These are phyloP conservation scores for Larix kaempferi DNA, from an alignment of 75 land plant species.

Conservation along the genomic window DNA sequence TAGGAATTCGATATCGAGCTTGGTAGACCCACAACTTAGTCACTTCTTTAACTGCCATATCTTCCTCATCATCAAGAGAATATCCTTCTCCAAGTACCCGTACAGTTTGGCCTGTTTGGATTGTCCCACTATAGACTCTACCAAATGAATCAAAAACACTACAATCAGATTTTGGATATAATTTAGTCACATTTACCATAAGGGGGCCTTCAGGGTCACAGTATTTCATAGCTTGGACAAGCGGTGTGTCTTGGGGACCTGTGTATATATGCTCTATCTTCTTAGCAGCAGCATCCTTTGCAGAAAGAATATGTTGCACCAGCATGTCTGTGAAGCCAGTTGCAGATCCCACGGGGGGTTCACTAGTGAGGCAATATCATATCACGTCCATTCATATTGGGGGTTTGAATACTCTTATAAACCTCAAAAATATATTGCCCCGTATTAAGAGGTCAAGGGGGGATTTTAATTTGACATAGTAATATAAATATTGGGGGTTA, in stretches of 20 bases:
- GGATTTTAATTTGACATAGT: no score
- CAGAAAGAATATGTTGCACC: slow-evolving; percentile 92
- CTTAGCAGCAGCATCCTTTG: slow-evolving; percentile 69
- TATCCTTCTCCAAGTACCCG: slow-evolving; percentile 97
- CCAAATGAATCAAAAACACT: slow-evolving; percentile 99
- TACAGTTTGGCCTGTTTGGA: slow-evolving; percentile 91
- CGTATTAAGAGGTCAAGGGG: no score
- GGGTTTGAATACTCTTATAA: no score
- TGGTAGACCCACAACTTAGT: slow-evolving; percentile 98
- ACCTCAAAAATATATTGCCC: no score
- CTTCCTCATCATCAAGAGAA: slow-evolving; percentile 99
- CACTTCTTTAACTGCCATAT: slow-evolving; percentile 96
- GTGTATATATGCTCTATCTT: slow-evolving; percentile 90
- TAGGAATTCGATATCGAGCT: slow-evolving; percentile 88
- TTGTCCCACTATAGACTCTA: slow-evolving; percentile 89
- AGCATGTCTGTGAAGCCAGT: slow-evolving; percentile 99
- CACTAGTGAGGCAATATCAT: no score
- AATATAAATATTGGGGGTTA: no score
- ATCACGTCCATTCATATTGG: no score
- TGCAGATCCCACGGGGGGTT: no score
- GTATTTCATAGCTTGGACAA: slow-evolving; percentile 68
- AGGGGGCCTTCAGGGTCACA: slow-evolving; percentile 88
- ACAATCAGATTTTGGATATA: slow-evolving; percentile 97
- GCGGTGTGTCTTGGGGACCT: slow-evolving; percentile 76
- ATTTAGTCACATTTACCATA: slow-evolving; percentile 98